These are phyloP conservation scores for Penicillium crustosum DNA, from an alignment of 2,329 filamentous ascomycete species.

Conservation along the genomic window DNA sequence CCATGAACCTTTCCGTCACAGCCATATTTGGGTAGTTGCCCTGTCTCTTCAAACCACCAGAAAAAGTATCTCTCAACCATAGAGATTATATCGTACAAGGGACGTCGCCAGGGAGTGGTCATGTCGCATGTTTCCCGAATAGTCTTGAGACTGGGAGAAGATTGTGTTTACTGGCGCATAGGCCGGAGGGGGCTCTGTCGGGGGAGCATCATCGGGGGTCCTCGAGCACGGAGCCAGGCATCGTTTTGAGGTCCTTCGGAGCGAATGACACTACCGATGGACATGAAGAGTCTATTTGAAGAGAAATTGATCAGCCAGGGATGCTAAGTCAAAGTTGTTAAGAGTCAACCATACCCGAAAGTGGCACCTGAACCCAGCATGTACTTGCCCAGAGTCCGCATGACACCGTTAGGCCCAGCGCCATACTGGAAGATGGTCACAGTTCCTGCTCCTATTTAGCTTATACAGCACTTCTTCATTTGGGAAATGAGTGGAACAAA, in stretches of 20 bases:
- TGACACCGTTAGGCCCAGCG: constrained; percentile 87
- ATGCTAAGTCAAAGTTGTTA: neutral
- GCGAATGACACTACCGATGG: constrained; percentile 93
- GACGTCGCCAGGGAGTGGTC: constrained; percentile 20
- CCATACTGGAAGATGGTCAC: constrained; percentile 96
- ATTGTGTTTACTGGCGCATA: constrained; percentile 31
- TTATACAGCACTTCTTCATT: neutral
- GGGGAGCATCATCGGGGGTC: constrained; percentile 69
- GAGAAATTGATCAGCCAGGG: neutral
- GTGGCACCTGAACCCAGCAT: constrained; percentile 94
- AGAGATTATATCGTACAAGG: constrained; percentile 35
- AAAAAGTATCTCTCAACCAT: constrained; percentile 11
- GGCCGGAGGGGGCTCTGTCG: constrained; percentile 40
- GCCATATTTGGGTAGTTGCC: neutral
- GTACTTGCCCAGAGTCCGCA: constrained; percentile 92
- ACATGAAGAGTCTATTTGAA: constrained; percentile 82
- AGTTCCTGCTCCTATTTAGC: constrained; percentile 58
- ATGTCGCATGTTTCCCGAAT: constrained; percentile 24
- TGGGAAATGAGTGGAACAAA: constrained; percentile 44
- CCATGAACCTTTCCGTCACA: constrained; percentile 1
- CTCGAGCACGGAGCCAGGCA: constrained; percentile 71
- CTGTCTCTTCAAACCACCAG: constrained; percentile 15
- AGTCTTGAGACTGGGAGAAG: constrained; percentile 6
- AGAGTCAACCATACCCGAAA: constrained; percentile 69
- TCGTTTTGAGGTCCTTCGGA: constrained; percentile 79